Conservation (phyloP, 202 grass and related monocot genomes). For the Dendrocalamus latiflorus region DNA sequence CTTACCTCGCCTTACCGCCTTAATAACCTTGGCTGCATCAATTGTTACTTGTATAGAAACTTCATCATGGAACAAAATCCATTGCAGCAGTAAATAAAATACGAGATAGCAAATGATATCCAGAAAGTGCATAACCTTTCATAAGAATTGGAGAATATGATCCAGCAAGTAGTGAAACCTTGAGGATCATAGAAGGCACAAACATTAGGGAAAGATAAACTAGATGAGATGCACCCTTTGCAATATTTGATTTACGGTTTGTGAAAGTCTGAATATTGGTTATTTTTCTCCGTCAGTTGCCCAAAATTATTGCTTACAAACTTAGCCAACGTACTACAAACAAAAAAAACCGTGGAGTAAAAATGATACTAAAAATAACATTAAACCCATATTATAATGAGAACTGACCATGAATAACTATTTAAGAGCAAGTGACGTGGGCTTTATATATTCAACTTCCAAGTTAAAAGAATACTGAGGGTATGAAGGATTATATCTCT, state of each 20-base stretch:
- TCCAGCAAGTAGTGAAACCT: not conserved
- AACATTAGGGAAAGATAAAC: slow-evolving; percentile 6
- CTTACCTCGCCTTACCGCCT: too few relatives aligned
- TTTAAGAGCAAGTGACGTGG: not conserved
- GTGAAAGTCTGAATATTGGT: not conserved
- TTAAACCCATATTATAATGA: not conserved
- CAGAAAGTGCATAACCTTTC: slow-evolving; percentile 9
- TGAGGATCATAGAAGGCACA: not conserved
- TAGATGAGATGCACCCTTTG: not conserved
- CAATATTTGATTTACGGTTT: not conserved
- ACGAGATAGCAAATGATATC: not conserved
- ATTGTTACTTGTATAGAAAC: not conserved
- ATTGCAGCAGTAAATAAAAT: not conserved
- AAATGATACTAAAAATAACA: not conserved
- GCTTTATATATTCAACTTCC: not conserved
- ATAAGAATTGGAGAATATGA: not conserved
- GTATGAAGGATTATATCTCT: not conserved
- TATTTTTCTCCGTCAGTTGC: not conserved
- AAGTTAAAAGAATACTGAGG: not conserved
- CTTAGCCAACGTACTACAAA: not conserved
- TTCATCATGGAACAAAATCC: not conserved
- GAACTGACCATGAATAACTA: not conserved
- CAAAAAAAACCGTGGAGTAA: not conserved
- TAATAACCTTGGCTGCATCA: too few relatives aligned
- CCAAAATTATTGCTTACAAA: not conserved